Conservation (phyloP, 2,329 filamentous ascomycete species). For the Claviceps maximensis region DNA sequence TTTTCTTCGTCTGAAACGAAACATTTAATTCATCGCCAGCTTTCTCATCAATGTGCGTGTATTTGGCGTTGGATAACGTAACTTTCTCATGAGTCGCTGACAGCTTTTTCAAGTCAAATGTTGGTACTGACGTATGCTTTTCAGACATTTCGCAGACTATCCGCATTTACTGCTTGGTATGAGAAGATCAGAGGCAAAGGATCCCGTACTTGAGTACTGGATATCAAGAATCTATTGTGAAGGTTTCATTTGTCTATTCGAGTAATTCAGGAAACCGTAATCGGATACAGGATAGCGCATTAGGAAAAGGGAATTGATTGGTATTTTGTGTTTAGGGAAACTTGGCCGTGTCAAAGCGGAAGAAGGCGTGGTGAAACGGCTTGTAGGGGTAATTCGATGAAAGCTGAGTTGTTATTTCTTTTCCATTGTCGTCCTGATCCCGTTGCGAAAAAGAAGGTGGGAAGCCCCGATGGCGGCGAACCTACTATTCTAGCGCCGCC, state of each 20-base stretch:
- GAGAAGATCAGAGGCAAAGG: too few species aligned
- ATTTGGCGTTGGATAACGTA: background rate
- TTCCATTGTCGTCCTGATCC: background rate
- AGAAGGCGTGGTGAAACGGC: background rate
- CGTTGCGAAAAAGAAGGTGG: too few species aligned
- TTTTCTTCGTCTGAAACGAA: background rate
- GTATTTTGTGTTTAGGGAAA: background rate
- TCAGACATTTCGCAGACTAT: background rate
- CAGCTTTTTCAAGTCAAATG: background rate
- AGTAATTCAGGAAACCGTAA: conserved; percentile 7
- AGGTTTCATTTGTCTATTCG: background rate
- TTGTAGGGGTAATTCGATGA: background rate
- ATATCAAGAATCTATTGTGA: background rate
- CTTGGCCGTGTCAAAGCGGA: background rate
- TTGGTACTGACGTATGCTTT: background rate
- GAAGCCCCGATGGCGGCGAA: too few species aligned
- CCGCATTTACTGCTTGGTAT: background rate
- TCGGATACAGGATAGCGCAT: conserved; percentile 3
- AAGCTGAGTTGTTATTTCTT: background rate
- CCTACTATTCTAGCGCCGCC: background rate
- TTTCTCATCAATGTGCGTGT: background rate
- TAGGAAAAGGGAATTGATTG: background rate
- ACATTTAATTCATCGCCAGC: background rate
- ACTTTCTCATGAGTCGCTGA: background rate
- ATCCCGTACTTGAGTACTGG: background rate